Evolutionary conservation across 2,329 filamentous ascomycete genomes (phyloP), one percentile per base, ranked within the genome.

Genomic region (Lachnellula cervina): DNA sequence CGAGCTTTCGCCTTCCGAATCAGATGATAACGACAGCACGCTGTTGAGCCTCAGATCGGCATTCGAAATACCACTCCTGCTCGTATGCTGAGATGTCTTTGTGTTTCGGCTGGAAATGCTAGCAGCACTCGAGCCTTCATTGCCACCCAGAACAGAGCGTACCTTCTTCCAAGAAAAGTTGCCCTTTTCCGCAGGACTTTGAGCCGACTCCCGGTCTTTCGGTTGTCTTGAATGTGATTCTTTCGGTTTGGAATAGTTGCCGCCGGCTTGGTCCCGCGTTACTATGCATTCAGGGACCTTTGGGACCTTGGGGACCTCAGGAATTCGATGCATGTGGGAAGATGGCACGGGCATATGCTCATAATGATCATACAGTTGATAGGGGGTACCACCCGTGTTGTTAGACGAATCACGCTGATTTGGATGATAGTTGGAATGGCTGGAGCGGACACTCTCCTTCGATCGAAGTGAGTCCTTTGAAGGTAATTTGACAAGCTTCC

Each of bases 31-130:
- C 25, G 68, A 69, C 19, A 70, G 49, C 9, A 70, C 64, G 43
- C 68, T 70, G 23, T 64, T 66, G 21, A 68, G 55, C 45, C 66
- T 62, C 16, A 70, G 55, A 48, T 70, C 62, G 23, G 64, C 60
- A 55, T 58, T 62, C 1, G 67, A 68, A 19, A 68, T 59, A 4
- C 59, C 57, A 55, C 68, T 70, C 25, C 47, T 44, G 48, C 57
- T 62, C 3, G 66, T 69, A 28, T 61, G 62, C 23, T 61, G 61
- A 7, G 68, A 70, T 14, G 65, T 62, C 37, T 62, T 68, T 2
- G 67, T 68, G 25, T 67, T 68, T 2, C 63, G 63, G 55, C 67
- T 70, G 9, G 66, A 68, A 35, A 66, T 58, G 50, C 68, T 70
- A 6, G 64, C 61, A 37, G 63, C 55, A 57, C 67, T 70, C 3